Evolutionary conservation across 2,329 filamentous ascomycete genomes (phyloP).

Genomic region (Fusarium palustre): DNA sequence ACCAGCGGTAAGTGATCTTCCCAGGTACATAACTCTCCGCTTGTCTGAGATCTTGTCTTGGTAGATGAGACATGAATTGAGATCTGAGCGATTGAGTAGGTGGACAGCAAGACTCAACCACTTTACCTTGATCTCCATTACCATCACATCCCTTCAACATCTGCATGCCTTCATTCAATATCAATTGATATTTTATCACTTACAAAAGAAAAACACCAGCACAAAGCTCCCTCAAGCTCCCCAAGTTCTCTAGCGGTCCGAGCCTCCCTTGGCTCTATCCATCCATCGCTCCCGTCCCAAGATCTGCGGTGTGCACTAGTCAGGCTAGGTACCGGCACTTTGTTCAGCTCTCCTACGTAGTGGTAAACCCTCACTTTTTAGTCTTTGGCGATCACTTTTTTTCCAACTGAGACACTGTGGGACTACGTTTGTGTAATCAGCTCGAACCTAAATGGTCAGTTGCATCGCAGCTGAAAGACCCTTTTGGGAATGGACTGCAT

Average conservation of each 20-base stretch:
- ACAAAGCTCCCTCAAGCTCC: not conserved
- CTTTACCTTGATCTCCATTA: not conserved
- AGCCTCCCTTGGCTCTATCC: not conserved
- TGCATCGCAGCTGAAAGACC: slow-evolving; percentile 34
- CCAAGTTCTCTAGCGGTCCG: slow-evolving; percentile 13
- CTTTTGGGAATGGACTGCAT: slow-evolving; percentile 26
- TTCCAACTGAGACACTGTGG: slow-evolving; percentile 29
- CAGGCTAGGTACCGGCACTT: slow-evolving; percentile 14
- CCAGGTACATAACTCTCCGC: not conserved
- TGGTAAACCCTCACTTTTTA: not conserved
- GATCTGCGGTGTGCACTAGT: not conserved
- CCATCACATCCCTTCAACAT: not conserved
- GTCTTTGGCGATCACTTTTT: not conserved
- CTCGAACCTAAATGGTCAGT: slow-evolving; percentile 4
- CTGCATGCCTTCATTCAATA: not conserved
- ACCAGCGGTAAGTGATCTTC: not conserved
- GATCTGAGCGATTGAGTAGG: not conserved
- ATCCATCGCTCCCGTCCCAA: slow-evolving; percentile 1
- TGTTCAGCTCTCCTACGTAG: not conserved
- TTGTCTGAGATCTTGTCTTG: slow-evolving; percentile 19
- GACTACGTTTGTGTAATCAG: slow-evolving; percentile 6
- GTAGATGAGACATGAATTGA: slow-evolving; percentile 3
- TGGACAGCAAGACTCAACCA: not conserved
- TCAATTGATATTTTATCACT: not conserved
- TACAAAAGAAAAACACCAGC: not conserved